A percentile compares a stretch with the other conserved stretches of the same genome.
phyloP scores from a whole-genome alignment of 306 rosid species.

The Casuarina equisetifolia region DNA sequence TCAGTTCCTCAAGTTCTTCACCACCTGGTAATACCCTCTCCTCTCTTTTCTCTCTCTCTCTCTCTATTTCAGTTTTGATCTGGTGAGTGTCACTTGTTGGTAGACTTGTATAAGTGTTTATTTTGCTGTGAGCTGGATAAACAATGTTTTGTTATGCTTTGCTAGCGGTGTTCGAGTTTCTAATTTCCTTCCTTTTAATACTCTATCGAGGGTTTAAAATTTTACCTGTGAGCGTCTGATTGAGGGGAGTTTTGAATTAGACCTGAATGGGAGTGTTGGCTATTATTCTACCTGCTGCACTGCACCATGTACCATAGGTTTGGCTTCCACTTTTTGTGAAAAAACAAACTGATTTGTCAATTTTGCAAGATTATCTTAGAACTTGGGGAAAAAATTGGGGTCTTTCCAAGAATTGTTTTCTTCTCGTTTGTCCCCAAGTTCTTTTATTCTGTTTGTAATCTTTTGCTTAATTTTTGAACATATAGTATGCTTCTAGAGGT shows the following conservation, averaged over 20 bases:
- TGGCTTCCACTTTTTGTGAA: no score
- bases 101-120: no score
- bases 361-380: background rate
- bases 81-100: background rate
- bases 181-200: no score
- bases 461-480: slow-evolving; percentile 6
- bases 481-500: slow-evolving; percentile 37
- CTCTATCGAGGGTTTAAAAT: no score
- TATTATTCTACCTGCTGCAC: no score
- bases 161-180: no score
- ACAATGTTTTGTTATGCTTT: no score
- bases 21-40: slow-evolving; percentile 61
- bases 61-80: background rate
- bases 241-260: no score
- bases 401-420: background rate
- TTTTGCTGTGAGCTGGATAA: no score
- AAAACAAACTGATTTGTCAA: background rate
- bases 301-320: no score
- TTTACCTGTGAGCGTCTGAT: no score
- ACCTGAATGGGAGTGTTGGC: no score
- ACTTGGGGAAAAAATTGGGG: background rate
- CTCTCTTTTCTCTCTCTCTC: background rate
- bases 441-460: background rate
- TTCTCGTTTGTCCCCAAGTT: background rate
- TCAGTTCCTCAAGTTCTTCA: slow-evolving; percentile 94